phyloP scores from a whole-genome alignment of 1,284 basidiomycete genomes.

The Sanghuangporus weigelae region DNA sequence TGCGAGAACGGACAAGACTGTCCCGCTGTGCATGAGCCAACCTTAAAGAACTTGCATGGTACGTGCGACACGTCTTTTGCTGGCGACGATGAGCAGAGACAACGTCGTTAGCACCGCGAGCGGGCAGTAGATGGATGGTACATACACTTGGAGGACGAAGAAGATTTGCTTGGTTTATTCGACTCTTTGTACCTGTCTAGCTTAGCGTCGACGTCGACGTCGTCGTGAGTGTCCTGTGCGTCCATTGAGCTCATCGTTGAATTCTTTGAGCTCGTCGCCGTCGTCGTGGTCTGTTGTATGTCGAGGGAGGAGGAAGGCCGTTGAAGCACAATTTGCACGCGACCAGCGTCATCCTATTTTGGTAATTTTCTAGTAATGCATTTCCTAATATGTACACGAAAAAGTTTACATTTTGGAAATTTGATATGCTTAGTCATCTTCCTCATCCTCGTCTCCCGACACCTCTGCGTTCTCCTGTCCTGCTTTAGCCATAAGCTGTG shows the following conservation, averaged over 20 bases:
- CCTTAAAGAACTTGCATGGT: constrained; percentile 97
- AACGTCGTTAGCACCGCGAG: not conserved
- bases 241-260: not conserved
- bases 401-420: not conserved
- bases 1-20: constrained; percentile 97
- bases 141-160: constrained; percentile 35
- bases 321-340: not conserved
- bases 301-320: not conserved
- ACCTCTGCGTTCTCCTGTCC: constrained; percentile 91
- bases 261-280: not conserved
- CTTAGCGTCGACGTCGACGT: constrained; percentile 28
- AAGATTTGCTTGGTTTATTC: constrained; percentile 16
- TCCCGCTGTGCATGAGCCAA: constrained; percentile 90
- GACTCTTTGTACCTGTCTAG: constrained; percentile 30
- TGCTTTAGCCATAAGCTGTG: constrained; percentile 90
- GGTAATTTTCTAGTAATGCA: not conserved
- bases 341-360: not conserved
- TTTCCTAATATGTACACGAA: not conserved
- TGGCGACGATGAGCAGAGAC: constrained; percentile 24
- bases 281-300: not conserved
- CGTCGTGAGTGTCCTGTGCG: constrained; percentile 18
- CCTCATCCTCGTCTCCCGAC: constrained; percentile 89
- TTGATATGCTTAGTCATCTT: constrained; percentile 35
- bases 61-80: constrained; percentile 93
- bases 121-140: constrained; percentile 12